Evolutionary conservation across 306 rosid species (phyloP), one percentile per base, ranked within the genome.

Genomic region (Vicia faba): DNA sequence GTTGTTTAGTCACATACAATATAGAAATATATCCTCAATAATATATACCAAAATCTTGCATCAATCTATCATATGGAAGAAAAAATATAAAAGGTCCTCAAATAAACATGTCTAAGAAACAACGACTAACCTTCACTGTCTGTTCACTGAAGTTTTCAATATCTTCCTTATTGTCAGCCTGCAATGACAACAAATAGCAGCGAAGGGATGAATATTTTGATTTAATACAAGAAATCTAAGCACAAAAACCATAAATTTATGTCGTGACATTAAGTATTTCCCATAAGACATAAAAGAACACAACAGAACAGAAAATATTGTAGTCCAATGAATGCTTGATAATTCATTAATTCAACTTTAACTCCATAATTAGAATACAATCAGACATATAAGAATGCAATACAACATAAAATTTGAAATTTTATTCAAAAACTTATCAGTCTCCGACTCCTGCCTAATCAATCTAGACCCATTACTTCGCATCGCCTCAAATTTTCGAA

Each of bases 61-160:
- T 43, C 66, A 5, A 26, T 38, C 61, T 29, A 36, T 26, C 19
- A 50, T 41, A 11, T 14, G 28, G 70, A 60, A 33, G 16, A 4
- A 3, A 7, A 74, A 36, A 58, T 3, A 4, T n/a, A 5, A 63
- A 63, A 58, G 44, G 7, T 28, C 61, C 14, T 70, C 51, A 57
- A 56, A 16, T 66, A 50, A 56, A 40, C 1, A 44, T 43, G 67
- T 25, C 68, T 38, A 61, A 36, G 65, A 61, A 76, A 53, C 51
- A 69, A 61, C 54, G 40, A 70, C 86, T 69, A 46, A 83, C 98
- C 96, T 92, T 92, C 66, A 92, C 98, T 0, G 98, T 92, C 80
- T 96, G 83, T 78, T 92, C 89, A 75, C 98, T 93, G 69, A 81
- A 88, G 71, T 93, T 93, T 79, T 93, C 98, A 46, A 93, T 93